A percentile compares a stretch with the other conserved stretches of the same genome.
These are phyloP conservation scores for Ustilaginoidea virens DNA, from an alignment of 2,329 filamentous ascomycete species.

Conservation along the genomic window DNA sequence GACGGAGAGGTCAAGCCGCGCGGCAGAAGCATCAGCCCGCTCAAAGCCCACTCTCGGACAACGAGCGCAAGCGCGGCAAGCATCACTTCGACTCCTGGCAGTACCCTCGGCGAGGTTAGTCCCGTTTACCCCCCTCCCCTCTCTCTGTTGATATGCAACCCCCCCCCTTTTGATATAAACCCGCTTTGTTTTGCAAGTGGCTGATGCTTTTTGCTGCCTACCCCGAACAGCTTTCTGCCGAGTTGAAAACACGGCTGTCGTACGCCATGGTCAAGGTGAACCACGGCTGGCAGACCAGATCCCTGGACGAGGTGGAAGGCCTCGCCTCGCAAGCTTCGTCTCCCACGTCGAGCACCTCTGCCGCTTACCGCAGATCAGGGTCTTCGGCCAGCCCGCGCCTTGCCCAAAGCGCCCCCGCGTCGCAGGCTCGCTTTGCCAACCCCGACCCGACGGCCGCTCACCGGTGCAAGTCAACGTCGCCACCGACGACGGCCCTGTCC, in stretches of 20 bases:
- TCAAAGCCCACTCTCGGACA: conserved; percentile 50
- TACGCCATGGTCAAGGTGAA: conserved; percentile 93
- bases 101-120: conserved; percentile 63
- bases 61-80: conserved; percentile 56
- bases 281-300: conserved; percentile 71
- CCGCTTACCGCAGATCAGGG: conserved; percentile 33
- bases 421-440: conserved; percentile 14
- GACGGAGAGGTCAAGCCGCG: conserved; percentile 55
- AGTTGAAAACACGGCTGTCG: conserved; percentile 69
- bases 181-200: no score
- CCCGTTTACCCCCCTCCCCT: background rate
- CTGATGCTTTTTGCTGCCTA: conserved; percentile 7
- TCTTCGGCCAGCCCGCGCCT: conserved; percentile 40
- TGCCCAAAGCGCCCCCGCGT: conserved; percentile 16
- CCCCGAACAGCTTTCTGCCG: conserved; percentile 52
- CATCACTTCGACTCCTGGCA: conserved; percentile 41
- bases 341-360: conserved; percentile 42
- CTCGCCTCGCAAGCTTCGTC: conserved; percentile 55
- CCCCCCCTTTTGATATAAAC: no score
- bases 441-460: conserved; percentile 4
- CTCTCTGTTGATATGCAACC: background rate
- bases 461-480: conserved; percentile 19
- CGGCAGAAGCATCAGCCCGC: conserved; percentile 27
- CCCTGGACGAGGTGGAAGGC: conserved; percentile 63
- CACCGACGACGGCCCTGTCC: conserved; percentile 16